Base-by-base conservation (phyloP, 2,329 filamentous ascomycete species). In the Amesomyces nigricolor region DNA sequence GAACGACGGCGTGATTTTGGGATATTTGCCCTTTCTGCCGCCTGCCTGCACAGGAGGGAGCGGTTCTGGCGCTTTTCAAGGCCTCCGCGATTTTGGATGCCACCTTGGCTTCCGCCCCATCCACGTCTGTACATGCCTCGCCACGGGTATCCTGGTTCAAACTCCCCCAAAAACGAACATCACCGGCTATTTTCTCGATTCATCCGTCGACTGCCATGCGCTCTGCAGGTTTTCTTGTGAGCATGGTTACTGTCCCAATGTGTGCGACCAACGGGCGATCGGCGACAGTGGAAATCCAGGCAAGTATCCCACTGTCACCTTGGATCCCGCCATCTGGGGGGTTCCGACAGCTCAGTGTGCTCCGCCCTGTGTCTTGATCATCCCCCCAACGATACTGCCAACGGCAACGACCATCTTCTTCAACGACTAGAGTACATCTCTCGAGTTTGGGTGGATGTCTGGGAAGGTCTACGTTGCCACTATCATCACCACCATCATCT, bases 211-310 rank as follows among this genome's bases (percentile, higher is more conserved):
- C 37, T 11, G 43, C 45, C 22, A 19, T 14, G 38, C 39, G 3
- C 53, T 56, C 16, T 56, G 48, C 43, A 35, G 29, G 4, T 56
- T 51, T 44, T 39, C 43, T 5, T 56, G 53, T 35, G 26, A 47
- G 10, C 44, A 42, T 29, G 47, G 53, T 29, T 42, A 56, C 29
- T 51, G 53, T 16, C 53, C 47, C 22, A 13, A 30, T 11, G 22
- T 32, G 13, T 45, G 43, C 26, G 43, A 26, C 14, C 11, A 5
- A 4, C 22, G 26, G 4, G 22, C 22, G 5, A n/a, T 32, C 2
- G 43, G 42, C 10, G 42, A 30, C 5, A 26, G n/a, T 10, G 43
- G 43, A 16, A 19, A 17, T 16, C 39, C 3, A 5, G 22, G 22
- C 6, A 5, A 30, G 8, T 45, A 45, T 32, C 22, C 4, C 5